These are phyloP conservation scores for Plasmodium vivax DNA, from an alignment of 169 alveolate genomes.

Conservation along the genomic window DNA sequence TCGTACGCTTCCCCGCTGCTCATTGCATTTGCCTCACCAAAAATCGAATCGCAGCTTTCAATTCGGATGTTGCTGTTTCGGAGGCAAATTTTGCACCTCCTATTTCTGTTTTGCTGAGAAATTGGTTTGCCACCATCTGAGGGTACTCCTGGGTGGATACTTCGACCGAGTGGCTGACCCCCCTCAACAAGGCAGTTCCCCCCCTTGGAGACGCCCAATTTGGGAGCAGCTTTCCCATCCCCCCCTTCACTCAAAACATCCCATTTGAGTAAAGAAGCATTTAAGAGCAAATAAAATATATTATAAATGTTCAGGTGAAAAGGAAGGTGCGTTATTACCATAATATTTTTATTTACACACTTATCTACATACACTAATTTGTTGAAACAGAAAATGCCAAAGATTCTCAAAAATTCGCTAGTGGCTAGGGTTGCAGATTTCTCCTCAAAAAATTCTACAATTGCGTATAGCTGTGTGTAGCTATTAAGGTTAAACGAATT, in stretches of 20 bases:
- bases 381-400: slow-evolving; percentile 64
- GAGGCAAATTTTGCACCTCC: slow-evolving; percentile 29
- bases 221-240: background rate
- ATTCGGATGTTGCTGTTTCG: slow-evolving; percentile 52
- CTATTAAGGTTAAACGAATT: slow-evolving; percentile 14
- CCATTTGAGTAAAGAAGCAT: slow-evolving; percentile 27
- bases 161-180: background rate
- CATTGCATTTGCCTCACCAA: background rate
- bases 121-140: background rate
- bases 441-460: slow-evolving; percentile 49
- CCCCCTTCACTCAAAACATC: background rate
- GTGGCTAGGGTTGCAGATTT: slow-evolving; percentile 54
- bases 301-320: slow-evolving; percentile 55
- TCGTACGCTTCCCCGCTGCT: slow-evolving; percentile 10
- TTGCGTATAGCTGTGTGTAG: slow-evolving; percentile 42
- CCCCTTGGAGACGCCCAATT: background rate
- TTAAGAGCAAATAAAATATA: slow-evolving; percentile 39
- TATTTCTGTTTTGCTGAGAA: background rate
- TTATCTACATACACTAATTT: slow-evolving; percentile 73
- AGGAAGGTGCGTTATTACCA: slow-evolving; percentile 67
- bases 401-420: slow-evolving; percentile 60
- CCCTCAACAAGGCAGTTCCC: background rate
- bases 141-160: background rate
- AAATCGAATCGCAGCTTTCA: slow-evolving; percentile 7
- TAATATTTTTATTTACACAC: slow-evolving; percentile 56